Conservation (phyloP, 495 filamentous ascomycete species). For the Aspergillus affinis region DNA sequence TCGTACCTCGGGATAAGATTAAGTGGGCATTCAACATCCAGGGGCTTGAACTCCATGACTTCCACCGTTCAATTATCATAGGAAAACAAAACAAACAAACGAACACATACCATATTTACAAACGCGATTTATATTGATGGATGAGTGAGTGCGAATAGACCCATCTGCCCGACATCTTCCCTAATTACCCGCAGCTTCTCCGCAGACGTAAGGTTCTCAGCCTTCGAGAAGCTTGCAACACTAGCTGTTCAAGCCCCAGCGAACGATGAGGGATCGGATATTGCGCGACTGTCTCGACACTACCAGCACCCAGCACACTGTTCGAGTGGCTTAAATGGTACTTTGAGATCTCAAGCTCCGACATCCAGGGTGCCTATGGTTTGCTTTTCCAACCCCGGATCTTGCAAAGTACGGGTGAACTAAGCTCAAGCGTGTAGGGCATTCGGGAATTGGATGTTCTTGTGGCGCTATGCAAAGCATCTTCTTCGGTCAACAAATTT, state of each 20-base stretch:
- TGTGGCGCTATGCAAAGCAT: slow-evolving; percentile 84
- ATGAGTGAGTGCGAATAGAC: slow-evolving; percentile 17
- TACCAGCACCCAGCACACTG: slow-evolving; percentile 35
- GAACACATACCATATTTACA: not conserved
- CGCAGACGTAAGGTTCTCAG: slow-evolving; percentile 56
- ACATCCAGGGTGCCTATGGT: slow-evolving; percentile 56
- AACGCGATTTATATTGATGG: slow-evolving; percentile 10
- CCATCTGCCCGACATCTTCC: not conserved
- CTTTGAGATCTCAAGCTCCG: slow-evolving; percentile 37
- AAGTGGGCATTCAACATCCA: not conserved
- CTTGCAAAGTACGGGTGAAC: not conserved
- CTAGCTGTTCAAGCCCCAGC: slow-evolving; percentile 55
- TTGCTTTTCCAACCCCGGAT: slow-evolving; percentile 11
- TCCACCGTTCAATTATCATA: not conserved
- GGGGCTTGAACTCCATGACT: not conserved
- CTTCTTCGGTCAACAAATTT: slow-evolving; percentile 62
- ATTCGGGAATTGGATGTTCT: slow-evolving; percentile 86
- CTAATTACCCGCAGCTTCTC: slow-evolving; percentile 29
- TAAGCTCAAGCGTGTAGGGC: slow-evolving; percentile 45
- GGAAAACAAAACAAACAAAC: not conserved
- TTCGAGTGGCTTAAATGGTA: slow-evolving; percentile 40
- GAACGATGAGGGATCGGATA: slow-evolving; percentile 60
- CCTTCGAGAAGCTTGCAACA: slow-evolving; percentile 70
- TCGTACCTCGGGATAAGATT: not conserved
- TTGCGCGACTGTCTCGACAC: slow-evolving; percentile 61